Conservation (phyloP, 768 basidiomycete genomes). For the Rossbeevera mucosa region DNA sequence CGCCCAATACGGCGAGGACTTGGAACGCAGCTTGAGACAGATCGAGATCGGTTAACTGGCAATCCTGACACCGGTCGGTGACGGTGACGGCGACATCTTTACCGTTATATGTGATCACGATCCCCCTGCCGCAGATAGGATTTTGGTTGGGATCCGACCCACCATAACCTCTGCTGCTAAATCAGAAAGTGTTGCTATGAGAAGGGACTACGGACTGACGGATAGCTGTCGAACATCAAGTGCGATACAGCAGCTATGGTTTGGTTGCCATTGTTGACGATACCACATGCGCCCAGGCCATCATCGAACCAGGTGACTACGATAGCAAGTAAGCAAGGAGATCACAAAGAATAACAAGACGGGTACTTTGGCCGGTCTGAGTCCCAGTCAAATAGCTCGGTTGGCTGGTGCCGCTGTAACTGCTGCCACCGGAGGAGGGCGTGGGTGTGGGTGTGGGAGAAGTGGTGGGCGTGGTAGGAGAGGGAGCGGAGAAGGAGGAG, state of each 20-base stretch:
- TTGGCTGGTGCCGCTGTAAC: background rate
- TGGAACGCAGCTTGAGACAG: conserved; percentile 58
- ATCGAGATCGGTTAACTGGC: conserved; percentile 51
- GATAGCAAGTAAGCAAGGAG: background rate
- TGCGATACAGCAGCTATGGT: conserved; percentile 36
- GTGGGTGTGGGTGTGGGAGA: conserved; percentile 2
- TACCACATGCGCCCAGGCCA: conserved; percentile 42
- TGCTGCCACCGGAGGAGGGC: conserved; percentile 8
- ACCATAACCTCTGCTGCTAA: conserved; percentile 43
- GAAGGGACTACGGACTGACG: conserved; percentile 22
- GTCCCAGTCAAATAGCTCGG: conserved; percentile 45
- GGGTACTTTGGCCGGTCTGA: conserved; percentile 45
- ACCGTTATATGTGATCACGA: conserved; percentile 30
- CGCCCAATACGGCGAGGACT: conserved; percentile 35
- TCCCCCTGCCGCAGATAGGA: conserved; percentile 58
- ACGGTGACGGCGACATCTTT: conserved; percentile 47
- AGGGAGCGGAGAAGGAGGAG: background rate
- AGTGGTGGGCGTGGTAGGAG: background rate
- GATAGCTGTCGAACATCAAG: conserved; percentile 31
- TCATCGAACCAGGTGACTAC: conserved; percentile 30
- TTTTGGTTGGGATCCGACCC: conserved; percentile 68
- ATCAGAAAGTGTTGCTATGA: background rate
- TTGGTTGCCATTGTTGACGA: conserved; percentile 30
- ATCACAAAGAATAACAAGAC: background rate
- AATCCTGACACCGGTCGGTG: conserved; percentile 62